Evolutionary conservation across 2,329 filamentous ascomycete genomes (phyloP), one percentile per base, ranked within the genome.

Genomic region (Dothistroma pini): DNA sequence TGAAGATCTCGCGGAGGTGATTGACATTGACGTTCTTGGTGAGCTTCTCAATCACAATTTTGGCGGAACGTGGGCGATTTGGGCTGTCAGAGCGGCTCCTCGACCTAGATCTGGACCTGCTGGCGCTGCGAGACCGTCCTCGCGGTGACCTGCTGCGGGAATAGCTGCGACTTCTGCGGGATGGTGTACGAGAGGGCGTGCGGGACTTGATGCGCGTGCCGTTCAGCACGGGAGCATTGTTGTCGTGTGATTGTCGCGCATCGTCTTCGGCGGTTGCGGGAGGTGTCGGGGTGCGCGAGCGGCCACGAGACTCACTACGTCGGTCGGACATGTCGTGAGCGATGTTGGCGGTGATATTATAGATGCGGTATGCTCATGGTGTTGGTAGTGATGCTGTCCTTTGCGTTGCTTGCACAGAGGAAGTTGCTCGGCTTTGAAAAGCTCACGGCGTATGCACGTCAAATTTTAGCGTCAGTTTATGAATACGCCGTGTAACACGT

Each of bases 21-120:
- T 85, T 84, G 74, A 93, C 90, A 61, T 90, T 96, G 69, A 99
- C 89, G 71, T 96, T 97, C 76, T 96, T 96, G 4, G 93, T 96
- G 71, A 99, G 82, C 65, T 96, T 93, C 76, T 99, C 95, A 52
- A 99, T 89, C 19, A 99, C 91, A 73, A 99, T 93, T 90, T 97
- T 74, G 52, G 71, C 69, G 59, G 63, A 68, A 44, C 64, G 67
- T 2, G 70, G 71, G 8, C 58, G 56, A 9, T 65, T 50, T 11
- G 62, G 60, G 14, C 64, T 62, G 21, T 61, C 59, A 19, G 63
- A 67, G 38, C 62, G 68, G 11, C 63, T 63, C 52, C 57, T 62
- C 19, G 59, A 60, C 29, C 47, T 55, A 14, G 63, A 59, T 59
- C 54, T 63, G 14, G 65, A 64, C 8, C 55, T 52, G 44, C 58